phyloP scores from a whole-genome alignment of 1,284 basidiomycete species.

The Limonomyces culmigenus region DNA sequence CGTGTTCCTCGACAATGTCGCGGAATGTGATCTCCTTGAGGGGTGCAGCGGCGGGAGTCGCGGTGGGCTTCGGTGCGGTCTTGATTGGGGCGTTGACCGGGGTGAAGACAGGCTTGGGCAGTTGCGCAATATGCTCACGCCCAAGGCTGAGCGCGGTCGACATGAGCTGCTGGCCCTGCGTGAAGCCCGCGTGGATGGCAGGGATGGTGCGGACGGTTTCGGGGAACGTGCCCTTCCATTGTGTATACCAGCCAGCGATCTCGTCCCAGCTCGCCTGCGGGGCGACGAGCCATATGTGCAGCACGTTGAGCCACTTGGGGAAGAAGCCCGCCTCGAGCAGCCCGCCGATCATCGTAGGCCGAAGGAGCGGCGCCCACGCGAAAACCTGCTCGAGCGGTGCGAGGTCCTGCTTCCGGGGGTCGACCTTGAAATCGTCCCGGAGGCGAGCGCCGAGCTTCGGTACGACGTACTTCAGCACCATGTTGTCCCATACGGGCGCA shows the following conservation, averaged over 20 bases:
- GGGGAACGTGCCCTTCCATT: slow-evolving; percentile 77
- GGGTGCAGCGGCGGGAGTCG: slow-evolving; percentile 7
- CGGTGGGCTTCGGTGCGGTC: slow-evolving; percentile 10
- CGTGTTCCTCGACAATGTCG: slow-evolving; percentile 77
- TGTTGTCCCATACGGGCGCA: slow-evolving; percentile 73
- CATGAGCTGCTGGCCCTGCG: slow-evolving; percentile 78
- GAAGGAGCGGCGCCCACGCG: slow-evolving; percentile 61
- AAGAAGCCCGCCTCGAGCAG: slow-evolving; percentile 86
- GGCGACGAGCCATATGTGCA: slow-evolving; percentile 84
- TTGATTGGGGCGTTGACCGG: slow-evolving; percentile 20
- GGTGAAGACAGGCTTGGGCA: slow-evolving; percentile 48
- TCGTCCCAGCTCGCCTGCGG: slow-evolving; percentile 74
- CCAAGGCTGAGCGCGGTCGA: slow-evolving; percentile 81
- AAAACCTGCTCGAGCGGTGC: slow-evolving; percentile 66
- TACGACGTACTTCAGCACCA: slow-evolving; percentile 80
- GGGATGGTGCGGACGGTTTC: slow-evolving; percentile 45
- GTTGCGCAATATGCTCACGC: slow-evolving; percentile 42
- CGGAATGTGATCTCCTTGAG: slow-evolving; percentile 62
- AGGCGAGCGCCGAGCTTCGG: slow-evolving; percentile 75
- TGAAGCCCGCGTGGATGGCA: slow-evolving; percentile 66
- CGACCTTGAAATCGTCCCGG: slow-evolving; percentile 72
- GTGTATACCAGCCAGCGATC: slow-evolving; percentile 81
- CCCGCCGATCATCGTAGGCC: slow-evolving; percentile 62
- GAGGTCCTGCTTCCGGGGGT: slow-evolving; percentile 82
- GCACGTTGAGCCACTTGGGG: slow-evolving; percentile 87